These are phyloP conservation scores for Termitomyces sp. DNA, from an alignment of 768 basidiomycete species.

Conservation along the genomic window DNA sequence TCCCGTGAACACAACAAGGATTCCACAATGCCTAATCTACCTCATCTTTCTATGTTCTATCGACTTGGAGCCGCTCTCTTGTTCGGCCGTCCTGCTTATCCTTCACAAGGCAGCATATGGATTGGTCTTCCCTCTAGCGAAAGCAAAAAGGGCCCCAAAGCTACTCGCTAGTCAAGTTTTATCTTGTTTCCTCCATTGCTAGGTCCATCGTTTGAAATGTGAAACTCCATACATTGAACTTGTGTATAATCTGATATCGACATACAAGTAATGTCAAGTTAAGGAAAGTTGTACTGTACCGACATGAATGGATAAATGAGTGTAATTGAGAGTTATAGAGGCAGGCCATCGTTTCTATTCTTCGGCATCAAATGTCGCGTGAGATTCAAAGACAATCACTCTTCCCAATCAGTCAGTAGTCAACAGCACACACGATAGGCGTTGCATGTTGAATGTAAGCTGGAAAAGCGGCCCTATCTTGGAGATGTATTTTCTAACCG, in stretches of 20 bases:
- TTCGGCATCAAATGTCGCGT: no score
- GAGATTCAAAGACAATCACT: no score
- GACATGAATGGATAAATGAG: no score
- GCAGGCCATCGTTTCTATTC: no score
- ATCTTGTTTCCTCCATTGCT: neutral
- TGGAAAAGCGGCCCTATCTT: no score
- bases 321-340: no score
- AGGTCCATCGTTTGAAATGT: neutral
- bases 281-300: neutral
- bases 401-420: no score
- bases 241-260: neutral
- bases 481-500: no score
- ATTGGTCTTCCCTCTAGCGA: neutral
- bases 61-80: neutral
- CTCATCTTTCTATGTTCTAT: neutral
- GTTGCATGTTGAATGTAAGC: no score
- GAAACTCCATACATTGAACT: neutral
- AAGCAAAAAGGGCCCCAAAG: neutral
- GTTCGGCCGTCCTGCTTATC: neutral
- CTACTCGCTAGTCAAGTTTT: neutral
- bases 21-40: neutral
- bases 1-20: neutral
- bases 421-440: no score
- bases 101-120: neutral
- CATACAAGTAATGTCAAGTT: neutral